A percentile compares a stretch with the other conserved stretches of the same genome.
Evolutionary conservation across 257 asterid genomes (phyloP).

Genomic region (Solanum sitiens): DNA sequence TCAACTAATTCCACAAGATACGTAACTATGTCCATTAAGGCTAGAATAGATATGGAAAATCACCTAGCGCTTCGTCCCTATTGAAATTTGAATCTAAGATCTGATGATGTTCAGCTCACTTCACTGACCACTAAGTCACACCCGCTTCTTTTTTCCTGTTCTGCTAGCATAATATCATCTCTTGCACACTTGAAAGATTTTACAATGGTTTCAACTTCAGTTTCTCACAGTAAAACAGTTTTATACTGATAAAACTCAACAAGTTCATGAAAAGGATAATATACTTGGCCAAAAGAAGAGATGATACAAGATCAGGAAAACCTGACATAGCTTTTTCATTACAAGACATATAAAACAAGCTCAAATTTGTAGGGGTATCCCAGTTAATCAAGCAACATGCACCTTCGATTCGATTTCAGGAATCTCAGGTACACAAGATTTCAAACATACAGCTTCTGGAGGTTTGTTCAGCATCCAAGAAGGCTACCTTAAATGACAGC

Average conservation of each 20-base stretch:
- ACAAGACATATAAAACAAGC: not conserved
- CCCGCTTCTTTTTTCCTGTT: not conserved
- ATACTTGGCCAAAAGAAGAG: not conserved
- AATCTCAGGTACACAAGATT: not conserved
- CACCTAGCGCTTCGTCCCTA: not conserved
- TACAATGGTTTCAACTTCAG: not conserved
- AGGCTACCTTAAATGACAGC: not conserved
- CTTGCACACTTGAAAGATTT: not conserved
- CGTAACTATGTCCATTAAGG: not conserved
- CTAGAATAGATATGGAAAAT: not conserved
- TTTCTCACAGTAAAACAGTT: not conserved
- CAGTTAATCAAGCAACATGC: not conserved
- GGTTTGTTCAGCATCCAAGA: not conserved
- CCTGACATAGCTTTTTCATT: not conserved
- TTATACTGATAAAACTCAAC: not conserved
- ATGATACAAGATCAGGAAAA: not conserved
- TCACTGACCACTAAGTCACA: not conserved
- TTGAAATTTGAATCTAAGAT: not conserved
- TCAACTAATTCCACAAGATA: not conserved
- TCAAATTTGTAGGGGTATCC: not conserved
- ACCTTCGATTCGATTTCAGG: not conserved
- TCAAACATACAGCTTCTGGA: not conserved
- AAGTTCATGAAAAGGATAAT: not conserved
- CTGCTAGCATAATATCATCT: not conserved
- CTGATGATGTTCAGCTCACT: not conserved